phyloP scores from a whole-genome alignment of 352 stramenopile genomes.

The Peronospora farinosa region DNA sequence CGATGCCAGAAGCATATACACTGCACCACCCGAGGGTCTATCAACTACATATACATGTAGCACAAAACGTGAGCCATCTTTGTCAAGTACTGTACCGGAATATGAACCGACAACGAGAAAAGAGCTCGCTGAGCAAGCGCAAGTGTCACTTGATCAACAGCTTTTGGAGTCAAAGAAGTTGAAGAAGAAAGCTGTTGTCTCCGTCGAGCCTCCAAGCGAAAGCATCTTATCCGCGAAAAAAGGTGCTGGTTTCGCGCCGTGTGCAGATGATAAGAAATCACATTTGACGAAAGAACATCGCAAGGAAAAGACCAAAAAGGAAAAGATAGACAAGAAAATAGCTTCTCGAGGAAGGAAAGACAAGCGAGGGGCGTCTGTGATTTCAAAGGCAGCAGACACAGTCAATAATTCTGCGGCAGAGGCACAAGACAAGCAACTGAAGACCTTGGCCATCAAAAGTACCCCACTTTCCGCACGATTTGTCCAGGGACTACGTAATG shows the following conservation, averaged over 20 bases:
- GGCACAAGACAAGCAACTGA: constrained; percentile 16
- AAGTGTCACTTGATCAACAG: constrained; percentile 6
- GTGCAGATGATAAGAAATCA: constrained; percentile 28
- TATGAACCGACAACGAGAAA: not conserved
- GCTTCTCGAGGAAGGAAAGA: constrained; percentile 47
- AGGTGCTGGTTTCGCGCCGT: not conserved
- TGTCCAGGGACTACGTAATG: constrained; percentile 9
- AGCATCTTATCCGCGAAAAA: not conserved
- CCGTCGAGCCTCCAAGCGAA: constrained; percentile 1
- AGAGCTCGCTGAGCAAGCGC: constrained; percentile 13
- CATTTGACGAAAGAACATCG: constrained; percentile 30
- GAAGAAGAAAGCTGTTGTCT: constrained; percentile 17
- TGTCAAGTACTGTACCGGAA: constrained; percentile 14
- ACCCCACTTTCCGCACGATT: constrained; percentile 12
- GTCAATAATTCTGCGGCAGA: constrained; percentile 10
- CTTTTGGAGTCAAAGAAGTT: constrained; percentile 12
- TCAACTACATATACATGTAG: not conserved
- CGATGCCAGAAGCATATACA: not conserved
- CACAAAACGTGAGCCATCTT: constrained; percentile 13
- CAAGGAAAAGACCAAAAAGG: constrained; percentile 59
- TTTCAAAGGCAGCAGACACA: constrained; percentile 15
- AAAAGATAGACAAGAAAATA: constrained; percentile 52
- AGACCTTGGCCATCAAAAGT: constrained; percentile 12
- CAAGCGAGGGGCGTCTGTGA: constrained; percentile 27
- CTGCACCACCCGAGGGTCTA: constrained; percentile 1